Base-by-base conservation (phyloP, 768 basidiomycete species). In the Trametes punicea region DNA sequence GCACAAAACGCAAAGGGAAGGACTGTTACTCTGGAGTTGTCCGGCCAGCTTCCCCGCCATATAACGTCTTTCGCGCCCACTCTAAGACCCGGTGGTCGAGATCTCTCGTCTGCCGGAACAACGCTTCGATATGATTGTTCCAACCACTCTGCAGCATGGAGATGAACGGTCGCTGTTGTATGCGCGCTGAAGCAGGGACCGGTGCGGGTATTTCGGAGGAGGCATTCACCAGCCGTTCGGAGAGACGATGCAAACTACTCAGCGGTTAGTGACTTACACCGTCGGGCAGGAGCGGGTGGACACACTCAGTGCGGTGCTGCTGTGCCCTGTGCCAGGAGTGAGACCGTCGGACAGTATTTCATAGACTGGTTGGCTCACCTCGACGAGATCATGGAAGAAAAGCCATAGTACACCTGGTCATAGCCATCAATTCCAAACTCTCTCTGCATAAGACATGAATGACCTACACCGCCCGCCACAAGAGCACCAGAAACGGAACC, bases 61-160 rank as follows among this genome's bases (percentile, higher is more conserved):
- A 67, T 20, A 69, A 21, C 26, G 55, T 51, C 46, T 29, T 59
- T 40, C 58, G 58, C n/a, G 60, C 60, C 68, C 68, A 70, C 0
- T 62, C 64, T 4, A 55, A 31, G 6, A 63, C 54, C 20, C 57
- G 51, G 38, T 59, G 47, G 36, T 66, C 66, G 54, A 63, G 46
- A 6, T 61, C 60, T 16, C 64, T 36, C 10, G 62, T 56, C 5
- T 59, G 26, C 1, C 60, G 58, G 51, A 69, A 67, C 0, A 68
- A 21, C 1, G 59, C 56, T 46, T 65, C 69, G 10, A 70, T 53
- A 47, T 69, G 65, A 7, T 55, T 48, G 53, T 70, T 70, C 69
- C 69, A 70, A 23, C 59, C 57, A 21, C 55, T 55, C 57, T 68
- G 68, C 29, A 70, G 31, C 44, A 63, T 44, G 9, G 62, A 21